Conservation (phyloP, 208 protist species). For the Giardia duodenalis region DNA sequence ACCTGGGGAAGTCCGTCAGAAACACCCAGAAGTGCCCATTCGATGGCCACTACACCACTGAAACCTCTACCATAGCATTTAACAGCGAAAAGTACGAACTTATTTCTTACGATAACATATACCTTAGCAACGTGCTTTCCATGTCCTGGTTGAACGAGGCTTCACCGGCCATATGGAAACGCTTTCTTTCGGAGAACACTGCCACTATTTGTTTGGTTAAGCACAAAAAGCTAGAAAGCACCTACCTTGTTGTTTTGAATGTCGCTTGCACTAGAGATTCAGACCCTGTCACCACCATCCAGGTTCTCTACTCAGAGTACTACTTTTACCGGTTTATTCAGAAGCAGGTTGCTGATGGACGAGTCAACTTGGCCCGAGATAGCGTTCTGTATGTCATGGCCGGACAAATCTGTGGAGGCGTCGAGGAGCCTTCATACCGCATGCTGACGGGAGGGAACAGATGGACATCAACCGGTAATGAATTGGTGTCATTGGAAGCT, state of each 20-base stretch:
- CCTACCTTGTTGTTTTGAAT: not conserved
- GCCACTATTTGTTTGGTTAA: constrained; percentile 8
- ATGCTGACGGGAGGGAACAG: not conserved
- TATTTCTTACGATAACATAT: not conserved
- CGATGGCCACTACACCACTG: not conserved
- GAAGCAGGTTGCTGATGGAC: not conserved
- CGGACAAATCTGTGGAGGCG: not conserved
- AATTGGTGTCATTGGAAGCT: not conserved
- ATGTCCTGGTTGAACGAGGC: not conserved
- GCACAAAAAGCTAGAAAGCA: not conserved
- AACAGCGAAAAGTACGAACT: not conserved
- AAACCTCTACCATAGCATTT: not conserved
- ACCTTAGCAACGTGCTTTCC: not conserved
- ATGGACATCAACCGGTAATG: not conserved
- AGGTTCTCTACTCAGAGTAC: not conserved
- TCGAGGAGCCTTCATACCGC: not conserved
- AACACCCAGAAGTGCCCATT: not conserved
- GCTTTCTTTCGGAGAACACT: not conserved
- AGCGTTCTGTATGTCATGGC: not conserved
- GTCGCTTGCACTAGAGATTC: too few relatives aligned
- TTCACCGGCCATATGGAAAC: not conserved
- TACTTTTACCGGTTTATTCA: not conserved
- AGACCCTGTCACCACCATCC: not conserved
- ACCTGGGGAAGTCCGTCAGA: not conserved
- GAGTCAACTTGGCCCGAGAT: not conserved